A percentile compares a stretch with the other conserved stretches of the same genome.
phyloP scores from a whole-genome alignment of 176 grass and related monocot species.

The Carex myosuroides region DNA sequence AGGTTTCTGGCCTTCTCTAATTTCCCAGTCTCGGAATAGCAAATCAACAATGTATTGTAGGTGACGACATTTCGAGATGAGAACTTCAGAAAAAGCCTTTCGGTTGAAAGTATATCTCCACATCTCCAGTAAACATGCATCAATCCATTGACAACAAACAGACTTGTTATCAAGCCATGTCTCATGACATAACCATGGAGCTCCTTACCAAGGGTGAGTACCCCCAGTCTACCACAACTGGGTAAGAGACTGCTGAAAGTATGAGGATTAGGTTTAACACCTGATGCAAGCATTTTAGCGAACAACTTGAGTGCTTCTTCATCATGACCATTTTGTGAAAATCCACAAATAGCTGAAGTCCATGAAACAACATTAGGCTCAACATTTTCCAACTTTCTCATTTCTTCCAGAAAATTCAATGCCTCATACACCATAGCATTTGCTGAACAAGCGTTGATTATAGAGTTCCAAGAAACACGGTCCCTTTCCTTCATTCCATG shows the following conservation, averaged over 20 bases:
- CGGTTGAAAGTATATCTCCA: constrained; percentile 3
- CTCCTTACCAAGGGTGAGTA: constrained; percentile 17
- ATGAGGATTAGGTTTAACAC: constrained; percentile 27
- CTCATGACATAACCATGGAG: constrained; percentile 27
- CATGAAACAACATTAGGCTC: constrained; percentile 30
- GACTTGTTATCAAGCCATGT: constrained; percentile 10
- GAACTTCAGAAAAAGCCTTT: constrained; percentile 17
- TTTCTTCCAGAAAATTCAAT: constrained; percentile 21
- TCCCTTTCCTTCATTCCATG: constrained; percentile 19
- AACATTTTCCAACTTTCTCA: background rate
- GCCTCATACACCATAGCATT: constrained; percentile 22
- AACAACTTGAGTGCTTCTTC: constrained; percentile 24
- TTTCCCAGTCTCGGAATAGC: constrained; percentile 18
- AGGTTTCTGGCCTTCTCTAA: constrained; percentile 21
- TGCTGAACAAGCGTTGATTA: constrained; percentile 21
- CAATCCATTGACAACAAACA: constrained; percentile 26
- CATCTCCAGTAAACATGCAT: constrained; percentile 28
- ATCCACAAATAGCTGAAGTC: constrained; percentile 25
- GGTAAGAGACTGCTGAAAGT: constrained; percentile 27
- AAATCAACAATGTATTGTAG: constrained; percentile 29
- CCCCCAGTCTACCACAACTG: constrained; percentile 14
- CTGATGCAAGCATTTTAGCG: constrained; percentile 9
- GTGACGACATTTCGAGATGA: constrained; percentile 17
- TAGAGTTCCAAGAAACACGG: constrained; percentile 29
- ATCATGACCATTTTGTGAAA: constrained; percentile 25